phyloP scores from a whole-genome alignment of 371 early-diverging fungal genomes.

The Smittium culicis region DNA sequence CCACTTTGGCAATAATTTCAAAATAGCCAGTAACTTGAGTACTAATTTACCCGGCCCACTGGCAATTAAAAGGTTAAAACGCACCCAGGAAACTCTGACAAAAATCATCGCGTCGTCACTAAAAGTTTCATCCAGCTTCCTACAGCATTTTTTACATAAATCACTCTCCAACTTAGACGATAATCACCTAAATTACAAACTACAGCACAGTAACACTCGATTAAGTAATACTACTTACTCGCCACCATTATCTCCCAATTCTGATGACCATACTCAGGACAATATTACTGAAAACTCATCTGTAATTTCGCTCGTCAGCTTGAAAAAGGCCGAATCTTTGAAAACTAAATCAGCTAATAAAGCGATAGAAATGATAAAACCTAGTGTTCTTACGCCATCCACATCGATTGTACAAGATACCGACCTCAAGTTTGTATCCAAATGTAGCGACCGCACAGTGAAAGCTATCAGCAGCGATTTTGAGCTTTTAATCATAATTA shows the following conservation, averaged over 20 bases:
- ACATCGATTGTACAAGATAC: background rate
- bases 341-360: no score
- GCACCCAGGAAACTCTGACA: background rate
- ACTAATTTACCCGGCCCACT: no score
- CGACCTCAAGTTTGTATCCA: constrained; percentile 6
- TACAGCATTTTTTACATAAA: background rate
- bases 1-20: no score
- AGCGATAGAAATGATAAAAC: no score
- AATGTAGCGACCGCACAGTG: constrained; percentile 8
- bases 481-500: constrained; percentile 11
- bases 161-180: background rate
- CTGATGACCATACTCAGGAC: background rate
- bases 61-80: no score
- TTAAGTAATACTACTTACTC: background rate
- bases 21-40: no score
- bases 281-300: no score
- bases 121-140: background rate
- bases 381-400: background rate
- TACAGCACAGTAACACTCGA: no score
- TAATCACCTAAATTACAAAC: no score
- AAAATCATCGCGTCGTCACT: background rate
- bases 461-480: background rate
- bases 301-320: background rate
- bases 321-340: background rate
- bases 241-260: background rate